These are phyloP conservation scores for Rhizophlyctis rosea DNA, from an alignment of 192 early-diverging fungal species.

Conservation along the genomic window DNA sequence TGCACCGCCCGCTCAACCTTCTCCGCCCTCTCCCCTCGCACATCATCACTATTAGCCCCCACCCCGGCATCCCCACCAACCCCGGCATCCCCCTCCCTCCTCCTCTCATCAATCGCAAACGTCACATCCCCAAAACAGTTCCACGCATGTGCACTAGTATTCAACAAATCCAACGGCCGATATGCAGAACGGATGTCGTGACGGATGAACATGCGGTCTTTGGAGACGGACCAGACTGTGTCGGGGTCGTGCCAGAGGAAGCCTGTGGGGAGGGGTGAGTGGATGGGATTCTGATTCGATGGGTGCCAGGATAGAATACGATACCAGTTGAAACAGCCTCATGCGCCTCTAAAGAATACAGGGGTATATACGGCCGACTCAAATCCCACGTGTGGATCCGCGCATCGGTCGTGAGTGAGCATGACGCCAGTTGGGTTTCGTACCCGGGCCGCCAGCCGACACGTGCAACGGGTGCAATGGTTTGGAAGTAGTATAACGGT, in stretches of 20 bases:
- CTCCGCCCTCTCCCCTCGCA: too few relatives aligned
- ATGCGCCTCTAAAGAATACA: slow-evolving; percentile 67
- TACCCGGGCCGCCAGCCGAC: slow-evolving; percentile 70
- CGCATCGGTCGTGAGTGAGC: slow-evolving; percentile 57
- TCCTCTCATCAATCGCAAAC: slow-evolving; percentile 54
- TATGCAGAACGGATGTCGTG: slow-evolving; percentile 51
- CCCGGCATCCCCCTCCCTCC: background rate
- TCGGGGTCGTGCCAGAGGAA: slow-evolving; percentile 64
- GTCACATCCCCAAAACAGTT: slow-evolving; percentile 64
- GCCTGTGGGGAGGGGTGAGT: slow-evolving; percentile 37
- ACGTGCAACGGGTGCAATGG: slow-evolving; percentile 62
- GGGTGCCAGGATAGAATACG: background rate
- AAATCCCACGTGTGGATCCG: slow-evolving; percentile 75
- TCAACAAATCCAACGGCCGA: slow-evolving; percentile 45
- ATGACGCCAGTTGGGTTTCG: slow-evolving; percentile 69
- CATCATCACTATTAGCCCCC: too few relatives aligned
- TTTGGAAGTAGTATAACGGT: slow-evolving; percentile 60
- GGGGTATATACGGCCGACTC: slow-evolving; percentile 61
- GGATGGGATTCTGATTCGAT: background rate
- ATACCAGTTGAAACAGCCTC: slow-evolving; percentile 66
- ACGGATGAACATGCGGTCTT: slow-evolving; percentile 71
- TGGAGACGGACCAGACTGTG: slow-evolving; percentile 68
- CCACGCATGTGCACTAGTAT: slow-evolving; percentile 55
- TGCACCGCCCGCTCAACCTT: too few relatives aligned
- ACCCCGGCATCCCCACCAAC: too few relatives aligned